phyloP scores from a whole-genome alignment of 352 stramenopile genomes.

The Pythium brassicae region DNA sequence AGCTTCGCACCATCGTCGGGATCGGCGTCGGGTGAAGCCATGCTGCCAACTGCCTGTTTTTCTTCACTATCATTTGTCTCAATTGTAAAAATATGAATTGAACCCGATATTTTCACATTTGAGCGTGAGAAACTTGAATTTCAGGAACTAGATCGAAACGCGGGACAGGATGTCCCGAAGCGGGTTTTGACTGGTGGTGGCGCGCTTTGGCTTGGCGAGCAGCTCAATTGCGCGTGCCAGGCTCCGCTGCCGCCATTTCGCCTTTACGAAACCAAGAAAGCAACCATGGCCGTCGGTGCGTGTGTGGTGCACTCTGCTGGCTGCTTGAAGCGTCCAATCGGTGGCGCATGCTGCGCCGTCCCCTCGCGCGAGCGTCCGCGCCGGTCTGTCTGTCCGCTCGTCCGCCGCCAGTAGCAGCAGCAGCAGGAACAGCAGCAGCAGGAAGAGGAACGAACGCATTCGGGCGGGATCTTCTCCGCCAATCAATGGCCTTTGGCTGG shows the following conservation, averaged over 20 bases:
- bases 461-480: too few species aligned
- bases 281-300: conserved; percentile 85
- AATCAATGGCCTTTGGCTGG: too few species aligned
- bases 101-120: not conserved
- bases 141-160: too few species aligned
- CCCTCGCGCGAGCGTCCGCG: not conserved
- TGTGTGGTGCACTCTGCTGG: conserved; percentile 14
- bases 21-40: too few species aligned
- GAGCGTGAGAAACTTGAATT: not conserved
- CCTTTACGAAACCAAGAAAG: conserved; percentile 85
- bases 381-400: not conserved
- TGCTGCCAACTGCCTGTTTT: not conserved
- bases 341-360: conserved; percentile 1
- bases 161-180: not conserved
- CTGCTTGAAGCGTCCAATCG: too few species aligned
- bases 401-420: not conserved
- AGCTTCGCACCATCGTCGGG: not conserved
- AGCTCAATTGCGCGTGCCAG: not conserved
- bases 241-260: conserved; percentile 59
- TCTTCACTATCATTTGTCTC: not conserved
- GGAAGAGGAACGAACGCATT: conserved; percentile 12
- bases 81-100: too few species aligned
- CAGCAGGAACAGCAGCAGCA: conserved; percentile 1
- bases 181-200: not conserved
- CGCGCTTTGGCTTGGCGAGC: not conserved